These are phyloP conservation scores for Rhodotorula sp. DNA, from an alignment of 1,284 basidiomycete species.

Conservation along the genomic window DNA sequence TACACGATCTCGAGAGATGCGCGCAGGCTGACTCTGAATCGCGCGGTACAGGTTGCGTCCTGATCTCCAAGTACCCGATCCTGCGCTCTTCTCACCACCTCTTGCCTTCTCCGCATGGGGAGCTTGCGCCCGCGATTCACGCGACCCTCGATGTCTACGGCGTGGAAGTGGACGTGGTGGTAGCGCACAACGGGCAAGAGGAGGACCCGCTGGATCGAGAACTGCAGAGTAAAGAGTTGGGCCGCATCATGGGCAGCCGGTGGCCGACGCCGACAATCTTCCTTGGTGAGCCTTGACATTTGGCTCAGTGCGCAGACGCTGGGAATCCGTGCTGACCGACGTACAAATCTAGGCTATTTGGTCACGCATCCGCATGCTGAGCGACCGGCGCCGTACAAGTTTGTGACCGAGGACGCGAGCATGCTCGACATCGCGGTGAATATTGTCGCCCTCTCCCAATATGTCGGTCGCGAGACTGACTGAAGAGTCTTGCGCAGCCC, in stretches of 20 bases:
- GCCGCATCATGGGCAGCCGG: conserved; percentile 69
- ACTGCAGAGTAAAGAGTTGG: conserved; percentile 78
- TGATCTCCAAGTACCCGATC: conserved; percentile 90
- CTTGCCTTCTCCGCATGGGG: conserved; percentile 78
- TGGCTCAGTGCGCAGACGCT: neutral
- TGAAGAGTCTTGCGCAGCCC: conserved; percentile 29
- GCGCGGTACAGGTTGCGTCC: conserved; percentile 56
- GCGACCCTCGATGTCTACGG: conserved; percentile 83
- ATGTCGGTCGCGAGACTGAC: neutral
- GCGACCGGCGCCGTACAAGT: conserved; percentile 79
- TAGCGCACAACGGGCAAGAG: conserved; percentile 93
- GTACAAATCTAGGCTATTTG: conserved; percentile 47
- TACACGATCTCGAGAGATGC: neutral
- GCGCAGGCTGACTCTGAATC: neutral
- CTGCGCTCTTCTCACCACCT: conserved; percentile 84
- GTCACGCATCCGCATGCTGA: conserved; percentile 72
- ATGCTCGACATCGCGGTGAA: conserved; percentile 67
- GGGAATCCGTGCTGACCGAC: no score
- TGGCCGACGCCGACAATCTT: conserved; percentile 79
- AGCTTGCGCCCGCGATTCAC: conserved; percentile 88
- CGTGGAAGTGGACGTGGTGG: conserved; percentile 73
- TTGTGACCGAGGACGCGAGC: conserved; percentile 56
- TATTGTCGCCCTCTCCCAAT: neutral
- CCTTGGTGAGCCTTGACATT: conserved; percentile 56
- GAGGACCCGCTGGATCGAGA: conserved; percentile 85